Conservation (phyloP, 2,329 filamentous ascomycete species). For the Alternaria alternata region DNA sequence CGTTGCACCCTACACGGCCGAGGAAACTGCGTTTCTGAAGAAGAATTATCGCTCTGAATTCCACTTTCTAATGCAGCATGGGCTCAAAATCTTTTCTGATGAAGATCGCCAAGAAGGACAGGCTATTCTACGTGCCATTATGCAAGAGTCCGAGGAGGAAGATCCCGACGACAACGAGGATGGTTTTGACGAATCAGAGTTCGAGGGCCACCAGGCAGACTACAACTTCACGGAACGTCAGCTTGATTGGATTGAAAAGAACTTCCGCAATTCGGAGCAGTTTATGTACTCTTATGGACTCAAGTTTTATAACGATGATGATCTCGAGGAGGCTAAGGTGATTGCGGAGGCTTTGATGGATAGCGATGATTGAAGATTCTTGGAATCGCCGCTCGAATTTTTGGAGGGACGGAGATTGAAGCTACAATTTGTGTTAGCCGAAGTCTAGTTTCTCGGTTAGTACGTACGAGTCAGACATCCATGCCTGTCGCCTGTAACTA, state of each 20-base stretch:
- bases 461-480: no score
- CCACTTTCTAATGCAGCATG: conserved; percentile 43
- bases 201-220: conserved; percentile 18
- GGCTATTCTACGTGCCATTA: conserved; percentile 35
- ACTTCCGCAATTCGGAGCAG: conserved; percentile 20
- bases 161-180: conserved; percentile 2
- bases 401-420: no score
- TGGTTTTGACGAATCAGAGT: conserved; percentile 1
- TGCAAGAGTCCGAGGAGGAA: neutral
- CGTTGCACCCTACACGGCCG: conserved; percentile 17
- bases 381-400: no score
- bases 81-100: conserved; percentile 49
- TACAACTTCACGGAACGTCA: conserved; percentile 13
- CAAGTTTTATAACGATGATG: conserved; percentile 25
- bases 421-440: no score
- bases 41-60: conserved; percentile 44
- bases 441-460: no score
- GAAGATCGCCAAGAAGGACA: conserved; percentile 51
- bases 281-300: conserved; percentile 23
- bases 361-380: neutral
- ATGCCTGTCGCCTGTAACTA: no score
- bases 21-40: conserved; percentile 50
- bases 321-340: conserved; percentile 19
- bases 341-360: conserved; percentile 13
- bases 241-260: conserved; percentile 20